Conservation (phyloP, 202 grass and related monocot genomes). For the Miscanthus sacchariflorus region DNA sequence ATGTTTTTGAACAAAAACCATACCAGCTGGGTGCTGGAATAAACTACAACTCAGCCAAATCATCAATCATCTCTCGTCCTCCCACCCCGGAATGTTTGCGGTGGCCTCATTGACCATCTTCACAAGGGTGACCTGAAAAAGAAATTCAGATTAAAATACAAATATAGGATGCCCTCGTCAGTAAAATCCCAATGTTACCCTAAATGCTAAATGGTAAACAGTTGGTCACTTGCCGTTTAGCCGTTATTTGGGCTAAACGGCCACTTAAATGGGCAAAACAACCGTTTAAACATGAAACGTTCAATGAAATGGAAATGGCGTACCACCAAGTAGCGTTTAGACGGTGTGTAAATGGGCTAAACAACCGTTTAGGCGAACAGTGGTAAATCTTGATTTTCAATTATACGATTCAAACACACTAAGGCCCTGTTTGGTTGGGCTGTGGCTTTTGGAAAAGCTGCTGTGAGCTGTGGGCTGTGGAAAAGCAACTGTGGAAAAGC, state of each 20-base stretch:
- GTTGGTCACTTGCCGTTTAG: not conserved
- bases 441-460: too few species aligned
- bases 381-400: not conserved
- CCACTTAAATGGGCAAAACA: not conserved
- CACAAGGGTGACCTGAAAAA: conserved; percentile 79
- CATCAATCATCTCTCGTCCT: conserved; percentile 56
- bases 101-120: conserved; percentile 93
- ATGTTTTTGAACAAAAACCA: conserved; percentile 33
- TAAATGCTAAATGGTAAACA: not conserved
- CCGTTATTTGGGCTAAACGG: not conserved
- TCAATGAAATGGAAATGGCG: not conserved
- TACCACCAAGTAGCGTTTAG: not conserved
- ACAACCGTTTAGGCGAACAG: not conserved
- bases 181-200: not conserved
- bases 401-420: not conserved
- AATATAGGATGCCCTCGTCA: not conserved
- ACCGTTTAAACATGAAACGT: not conserved
- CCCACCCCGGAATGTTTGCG: conserved; percentile 81
- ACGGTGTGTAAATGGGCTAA: not conserved
- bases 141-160: conserved; percentile 26
- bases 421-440: not conserved
- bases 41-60: conserved; percentile 38
- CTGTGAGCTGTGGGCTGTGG: too few species aligned
- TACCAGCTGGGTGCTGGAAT: conserved; percentile 35
- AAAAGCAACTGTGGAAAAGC: too few species aligned